These are phyloP conservation scores for Aquanectria penicillioides DNA, from an alignment of 2,329 filamentous ascomycete species.

Conservation along the genomic window DNA sequence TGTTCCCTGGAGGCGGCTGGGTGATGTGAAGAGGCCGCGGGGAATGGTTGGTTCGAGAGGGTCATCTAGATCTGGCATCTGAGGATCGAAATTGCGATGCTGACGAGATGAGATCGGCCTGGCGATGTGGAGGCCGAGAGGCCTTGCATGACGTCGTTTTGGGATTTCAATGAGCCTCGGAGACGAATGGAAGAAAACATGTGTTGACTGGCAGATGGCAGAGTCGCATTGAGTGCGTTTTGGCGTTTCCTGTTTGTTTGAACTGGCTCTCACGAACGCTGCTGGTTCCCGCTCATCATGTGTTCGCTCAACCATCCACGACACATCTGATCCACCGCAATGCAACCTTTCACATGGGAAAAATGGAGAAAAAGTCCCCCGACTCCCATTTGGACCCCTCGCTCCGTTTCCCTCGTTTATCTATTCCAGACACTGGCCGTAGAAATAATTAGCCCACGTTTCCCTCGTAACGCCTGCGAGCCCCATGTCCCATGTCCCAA, in stretches of 20 bases:
- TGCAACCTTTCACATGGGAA: conserved; percentile 5
- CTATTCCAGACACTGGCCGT: not conserved
- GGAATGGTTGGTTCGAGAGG: conserved; percentile 17
- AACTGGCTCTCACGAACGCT: not conserved
- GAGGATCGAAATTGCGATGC: conserved; percentile 4
- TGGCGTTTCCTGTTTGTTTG: conserved; percentile 6
- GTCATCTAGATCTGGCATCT: conserved; percentile 5
- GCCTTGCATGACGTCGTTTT: conserved; percentile 1
- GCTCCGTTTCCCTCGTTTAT: conserved; percentile 4
- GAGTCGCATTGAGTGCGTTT: no score
- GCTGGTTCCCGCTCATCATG: conserved; percentile 2
- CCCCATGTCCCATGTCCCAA: not conserved
- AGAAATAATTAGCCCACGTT: conserved; percentile 18
- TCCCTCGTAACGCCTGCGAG: not conserved
- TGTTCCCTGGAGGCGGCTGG: not conserved
- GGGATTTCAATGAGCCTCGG: not conserved
- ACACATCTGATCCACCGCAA: conserved; percentile 1
- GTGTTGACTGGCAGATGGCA: no score
- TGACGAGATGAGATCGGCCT: conserved; percentile 13
- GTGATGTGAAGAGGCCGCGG: not conserved
- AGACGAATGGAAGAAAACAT: no score
- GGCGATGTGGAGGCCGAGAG: not conserved
- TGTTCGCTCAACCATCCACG: not conserved
- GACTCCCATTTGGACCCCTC: no score
- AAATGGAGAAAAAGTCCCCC: no score